Evolutionary conservation across 495 filamentous ascomycete genomes (phyloP), one percentile per base, ranked within the genome.

Genomic region (Talaromyces nanjingensis): DNA sequence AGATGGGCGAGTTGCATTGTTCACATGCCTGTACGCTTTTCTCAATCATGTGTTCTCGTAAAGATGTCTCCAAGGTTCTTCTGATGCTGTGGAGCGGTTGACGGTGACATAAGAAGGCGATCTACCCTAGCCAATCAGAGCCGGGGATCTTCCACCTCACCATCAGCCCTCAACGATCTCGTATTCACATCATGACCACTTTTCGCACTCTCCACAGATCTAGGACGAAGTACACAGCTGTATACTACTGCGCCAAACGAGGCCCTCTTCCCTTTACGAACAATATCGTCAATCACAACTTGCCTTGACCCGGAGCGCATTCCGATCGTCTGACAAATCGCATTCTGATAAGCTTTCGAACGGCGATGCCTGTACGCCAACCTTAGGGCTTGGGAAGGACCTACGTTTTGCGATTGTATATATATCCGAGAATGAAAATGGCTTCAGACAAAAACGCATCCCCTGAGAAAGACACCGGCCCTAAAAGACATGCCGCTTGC

Each of bases 401-500:
- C 8, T 18, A 18, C 45, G n/a, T 49, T 12, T 49, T 49, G 18
- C 45, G 6, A 4, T 20, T 59, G 14, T 59, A 33, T 39, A 47
- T 62, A 37, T 62, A 22, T n/a, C 24, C 42, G 59, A 24, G 25
- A 45, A 20, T 53, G 47, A 12, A 31, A 54, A 62, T 62, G 27
- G 27, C 20, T 6, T 54, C 60, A 12, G 6, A 18, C 6, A 20
- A 54, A n/a, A 49, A 22, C 9, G 7, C 42, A 37, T 53, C n/a
- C 6, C 1, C 45, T 11, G 45, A 8, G 45, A n/a, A 16, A 33
- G 45, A 62, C 47, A 16, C 31, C 14, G 62, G 29, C 2, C 57
- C 58, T 12, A 67, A 67, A 33, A 56, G 59, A 59, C 65, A 64
- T 59, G 58, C 64, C 7, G 65, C 65, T 33, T 67, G 65, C 54